Base-by-base conservation (phyloP, 192 early-diverging fungal species). In the Entomortierella lignicola region DNA sequence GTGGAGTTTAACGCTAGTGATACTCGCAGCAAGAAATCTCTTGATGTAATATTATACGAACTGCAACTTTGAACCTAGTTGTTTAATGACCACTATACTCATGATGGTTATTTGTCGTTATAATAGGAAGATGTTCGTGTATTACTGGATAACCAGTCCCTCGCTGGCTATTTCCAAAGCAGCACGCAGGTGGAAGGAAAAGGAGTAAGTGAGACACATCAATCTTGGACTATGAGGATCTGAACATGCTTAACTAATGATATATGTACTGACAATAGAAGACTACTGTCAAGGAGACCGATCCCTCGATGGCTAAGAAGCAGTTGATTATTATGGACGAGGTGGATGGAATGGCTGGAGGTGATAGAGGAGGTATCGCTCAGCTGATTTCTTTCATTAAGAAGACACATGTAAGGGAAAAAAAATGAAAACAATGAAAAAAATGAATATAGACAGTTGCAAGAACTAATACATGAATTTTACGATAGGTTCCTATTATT, bases 1-100 rank as follows among this genome's bases (percentile, higher is more conserved):
- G 80, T 96, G 7, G 98, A 99, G 85, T 96, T 98, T 53, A 99
- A 99, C 74, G 98, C 98, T 25, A 98, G 96, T 72, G 98, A 99
- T 79, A 90, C 90, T 7, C 89, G 98, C 44, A 97, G 86, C 86
- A 97, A 97, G 72, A 96, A 89, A 47, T 69, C 90, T 11, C 83
- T 99, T n/a, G 91, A 94, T 52, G 91, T 89, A 63, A 63, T 82
- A 34, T 41, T 63, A 39, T 37, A 50, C 21, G 17, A n/a, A 17
- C 29, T 27, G 3, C 13, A 7, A 10, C 10, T 7, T 37, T 37
- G 34, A 7, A 37, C 10, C 34, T 4, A 37, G 34, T 30, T 42
- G 30, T 54, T 54, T 37, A 8, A n/a, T 5, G 6, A 39, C 23
- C 6, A 23, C 8, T 26, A 37, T 20, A 26, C n/a, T 27, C 27